Conservation (phyloP, 2,329 filamentous ascomycete species). For the Trichoderma sp. region DNA sequence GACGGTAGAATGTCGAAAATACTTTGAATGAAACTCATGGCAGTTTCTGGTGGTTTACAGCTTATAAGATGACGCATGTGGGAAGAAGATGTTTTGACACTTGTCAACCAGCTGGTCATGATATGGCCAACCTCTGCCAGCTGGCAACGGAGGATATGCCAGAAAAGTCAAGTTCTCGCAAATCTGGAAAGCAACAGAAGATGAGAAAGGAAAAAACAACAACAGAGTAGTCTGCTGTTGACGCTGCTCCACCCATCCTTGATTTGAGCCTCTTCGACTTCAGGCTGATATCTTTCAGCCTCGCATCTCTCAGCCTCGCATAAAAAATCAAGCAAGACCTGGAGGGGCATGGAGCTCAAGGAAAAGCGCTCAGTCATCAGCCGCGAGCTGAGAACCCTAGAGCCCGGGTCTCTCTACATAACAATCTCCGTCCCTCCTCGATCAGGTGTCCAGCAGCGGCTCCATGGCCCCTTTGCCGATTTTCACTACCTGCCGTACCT, state of each 20-base stretch:
- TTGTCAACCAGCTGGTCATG: slow-evolving; percentile 1
- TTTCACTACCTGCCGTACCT: slow-evolving; percentile 13
- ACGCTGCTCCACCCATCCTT: neutral
- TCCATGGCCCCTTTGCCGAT: slow-evolving; percentile 4
- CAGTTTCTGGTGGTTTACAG: neutral
- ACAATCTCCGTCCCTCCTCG: slow-evolving; percentile 34
- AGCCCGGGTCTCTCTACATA: slow-evolving; percentile 36
- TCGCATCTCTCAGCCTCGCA: neutral
- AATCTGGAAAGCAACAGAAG: neutral
- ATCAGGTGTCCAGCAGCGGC: slow-evolving; percentile 5
- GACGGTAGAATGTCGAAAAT: neutral
- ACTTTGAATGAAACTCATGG: neutral
- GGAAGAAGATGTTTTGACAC: neutral
- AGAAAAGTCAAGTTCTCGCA: too few relatives aligned
- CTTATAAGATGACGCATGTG: neutral
- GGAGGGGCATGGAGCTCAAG: slow-evolving; percentile 4
- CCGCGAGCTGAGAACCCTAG: slow-evolving; percentile 31
- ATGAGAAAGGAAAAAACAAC: neutral
- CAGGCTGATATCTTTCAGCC: neutral
- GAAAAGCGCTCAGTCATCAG: slow-evolving; percentile 29
- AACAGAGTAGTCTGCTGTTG: neutral
- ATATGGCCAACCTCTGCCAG: neutral
- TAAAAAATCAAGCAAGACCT: neutral
- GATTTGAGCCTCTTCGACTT: neutral
- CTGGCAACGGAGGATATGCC: neutral